Conservation (phyloP, 2,329 filamentous ascomycete species). For the Colletotrichum limetticola region DNA sequence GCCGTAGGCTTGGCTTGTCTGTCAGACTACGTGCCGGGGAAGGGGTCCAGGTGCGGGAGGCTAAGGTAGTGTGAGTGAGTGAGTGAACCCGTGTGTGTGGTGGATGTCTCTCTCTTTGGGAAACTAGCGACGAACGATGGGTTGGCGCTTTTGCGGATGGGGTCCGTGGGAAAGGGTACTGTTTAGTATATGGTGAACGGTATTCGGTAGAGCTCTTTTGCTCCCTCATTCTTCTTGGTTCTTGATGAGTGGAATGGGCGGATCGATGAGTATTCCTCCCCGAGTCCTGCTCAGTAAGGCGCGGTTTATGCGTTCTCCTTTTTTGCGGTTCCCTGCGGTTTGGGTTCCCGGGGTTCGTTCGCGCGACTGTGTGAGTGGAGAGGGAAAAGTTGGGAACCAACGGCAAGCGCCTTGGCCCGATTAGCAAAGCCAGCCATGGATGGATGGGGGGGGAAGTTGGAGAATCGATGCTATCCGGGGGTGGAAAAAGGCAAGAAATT, state of each 20-base stretch:
- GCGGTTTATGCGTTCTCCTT: neutral
- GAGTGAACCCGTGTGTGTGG: neutral
- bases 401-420: neutral
- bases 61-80: neutral
- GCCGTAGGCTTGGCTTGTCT: neutral
- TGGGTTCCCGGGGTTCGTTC: neutral
- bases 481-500: too few relatives aligned
- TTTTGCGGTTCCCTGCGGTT: neutral
- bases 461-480: neutral
- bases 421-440: neutral
- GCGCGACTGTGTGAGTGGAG: neutral
- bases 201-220: neutral
- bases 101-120: neutral
- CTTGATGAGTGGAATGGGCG: neutral
- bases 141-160: neutral
- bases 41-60: slow-evolving; percentile 13
- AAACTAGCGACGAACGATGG: neutral
- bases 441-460: neutral
- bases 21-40: neutral
- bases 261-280: neutral
- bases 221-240: neutral
- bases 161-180: neutral
- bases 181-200: neutral
- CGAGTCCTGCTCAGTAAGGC: neutral
- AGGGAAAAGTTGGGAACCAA: neutral